Percentiles rank a stretch among this genome's conserved stretches.
phyloP scores from a whole-genome alignment of 2,329 filamentous ascomycete genomes.

The Pseudohalonectria lignicola region DNA sequence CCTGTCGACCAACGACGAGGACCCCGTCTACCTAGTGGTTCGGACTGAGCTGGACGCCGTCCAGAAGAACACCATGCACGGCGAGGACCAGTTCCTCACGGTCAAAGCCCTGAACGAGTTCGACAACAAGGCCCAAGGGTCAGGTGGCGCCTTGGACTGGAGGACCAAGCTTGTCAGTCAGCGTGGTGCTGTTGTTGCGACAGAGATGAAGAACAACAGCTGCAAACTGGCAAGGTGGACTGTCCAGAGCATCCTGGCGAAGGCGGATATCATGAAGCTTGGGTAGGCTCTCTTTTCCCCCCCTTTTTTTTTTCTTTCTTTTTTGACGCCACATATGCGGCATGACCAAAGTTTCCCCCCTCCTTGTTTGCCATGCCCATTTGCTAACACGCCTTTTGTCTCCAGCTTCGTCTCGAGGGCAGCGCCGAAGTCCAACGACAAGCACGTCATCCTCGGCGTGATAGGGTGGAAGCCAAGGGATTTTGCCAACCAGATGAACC shows the following conservation, averaged over 20 bases:
- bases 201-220: slow-evolving; percentile 99
- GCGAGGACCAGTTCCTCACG: slow-evolving; percentile 82
- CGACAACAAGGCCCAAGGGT: slow-evolving; percentile 93
- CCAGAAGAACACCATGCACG: slow-evolving; percentile 85
- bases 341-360: no score
- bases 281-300: slow-evolving; percentile 46
- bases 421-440: slow-evolving; percentile 85
- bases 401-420: slow-evolving; percentile 83
- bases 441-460: slow-evolving; percentile 91
- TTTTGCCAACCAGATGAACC: slow-evolving; percentile 95
- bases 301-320: not conserved
- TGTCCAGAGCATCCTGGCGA: slow-evolving; percentile 89
- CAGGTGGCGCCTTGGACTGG: slow-evolving; percentile 94
- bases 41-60: slow-evolving; percentile 95
- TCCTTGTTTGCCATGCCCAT: slow-evolving; percentile 1
- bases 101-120: slow-evolving; percentile 99
- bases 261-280: slow-evolving; percentile 98
- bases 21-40: slow-evolving; percentile 86
- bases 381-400: slow-evolving; percentile 8
- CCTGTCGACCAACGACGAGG: slow-evolving; percentile 86
- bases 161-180: slow-evolving; percentile 87
- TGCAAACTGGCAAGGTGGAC: slow-evolving; percentile 99
- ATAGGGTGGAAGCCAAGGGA: slow-evolving; percentile 97
- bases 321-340: slow-evolving; percentile 2
- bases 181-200: slow-evolving; percentile 93